Evolutionary conservation across 1,139 yeast species (phyloP), one percentile per base, ranked within the genome.

Genomic region (Suhomyces ambrosiae): DNA sequence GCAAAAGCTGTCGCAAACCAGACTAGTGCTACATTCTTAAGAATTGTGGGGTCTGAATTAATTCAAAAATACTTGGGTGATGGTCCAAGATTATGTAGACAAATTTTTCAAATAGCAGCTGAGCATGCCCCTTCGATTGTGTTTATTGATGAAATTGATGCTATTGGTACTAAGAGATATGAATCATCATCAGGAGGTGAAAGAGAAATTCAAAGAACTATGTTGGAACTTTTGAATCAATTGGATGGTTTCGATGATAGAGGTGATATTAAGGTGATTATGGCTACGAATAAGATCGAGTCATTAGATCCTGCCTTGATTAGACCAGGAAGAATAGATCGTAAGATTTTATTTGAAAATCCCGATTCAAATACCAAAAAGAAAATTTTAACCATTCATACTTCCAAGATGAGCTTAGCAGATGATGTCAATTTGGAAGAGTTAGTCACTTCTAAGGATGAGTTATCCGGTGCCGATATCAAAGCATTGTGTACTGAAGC

Each of bases 1-100:
- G 98, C 97, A 13, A 94, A 92, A 64, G 99, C 99, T 0, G 98
- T 94, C 37, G 99, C 99, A 5, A 92, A 92, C 63, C 97, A 90
- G 57, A 92, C 98, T 1, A 83, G 95, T 46, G 98, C 98, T 5
- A 89, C 97, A 1, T 94, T 94, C 56, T 74, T 94, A 57, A 81
- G 98, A 64, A 89, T 94, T 60, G 97, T 90, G 23, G 98, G 99
- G 14, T 86, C 96, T 1, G 99, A 94, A 64, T 77, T 94, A 58
- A 90, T 94, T 60, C 98, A 92, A 61, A 94, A 94, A 63, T 94
- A 94, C 57, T 73, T 94, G 31, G 99, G 99, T 60, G 99, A 94
- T 61, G 98, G 98, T 42, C 98, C 98, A 37, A 78, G 97, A 54
- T 76, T 94, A 54, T 83, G 89, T 60, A 79, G 99, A 60, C 97